Evolutionary conservation across 2,329 filamentous ascomycete genomes (phyloP).

Genomic region (Elsinoe arachidis): DNA sequence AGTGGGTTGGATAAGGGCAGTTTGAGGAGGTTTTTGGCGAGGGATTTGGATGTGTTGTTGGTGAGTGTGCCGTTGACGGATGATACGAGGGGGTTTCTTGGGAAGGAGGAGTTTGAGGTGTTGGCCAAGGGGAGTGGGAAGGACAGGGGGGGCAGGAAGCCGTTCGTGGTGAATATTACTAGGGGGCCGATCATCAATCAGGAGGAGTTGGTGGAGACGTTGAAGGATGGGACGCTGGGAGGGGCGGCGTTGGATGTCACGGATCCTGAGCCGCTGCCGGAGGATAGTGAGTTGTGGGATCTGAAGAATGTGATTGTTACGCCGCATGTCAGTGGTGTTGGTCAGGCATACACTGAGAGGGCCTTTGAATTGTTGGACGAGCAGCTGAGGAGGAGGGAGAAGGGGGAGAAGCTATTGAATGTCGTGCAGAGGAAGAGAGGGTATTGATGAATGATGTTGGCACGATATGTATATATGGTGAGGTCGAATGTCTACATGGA

Average conservation of each 20-base stretch:
- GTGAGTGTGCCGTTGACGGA: constrained; percentile 49
- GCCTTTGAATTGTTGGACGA: constrained; percentile 49
- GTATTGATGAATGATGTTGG: constrained; percentile 37
- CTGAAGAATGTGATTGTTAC: constrained; percentile 61
- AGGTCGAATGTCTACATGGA: neutral
- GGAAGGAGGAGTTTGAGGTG: constrained; percentile 43
- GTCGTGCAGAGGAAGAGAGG: constrained; percentile 51
- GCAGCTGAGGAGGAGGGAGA: constrained; percentile 47
- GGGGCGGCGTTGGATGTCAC: constrained; percentile 73
- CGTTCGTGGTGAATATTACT: constrained; percentile 62
- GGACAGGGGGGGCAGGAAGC: constrained; percentile 23
- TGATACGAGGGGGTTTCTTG: constrained; percentile 48
- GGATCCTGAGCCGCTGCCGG: constrained; percentile 67
- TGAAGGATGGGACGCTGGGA: constrained; percentile 47
- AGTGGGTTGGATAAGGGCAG: constrained; percentile 44
- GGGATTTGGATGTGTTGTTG: constrained; percentile 50
- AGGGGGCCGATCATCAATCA: constrained; percentile 57
- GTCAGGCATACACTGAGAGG: constrained; percentile 47
- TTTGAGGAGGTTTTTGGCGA: constrained; percentile 46
- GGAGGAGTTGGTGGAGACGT: constrained; percentile 52
- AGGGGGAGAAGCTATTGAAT: constrained; percentile 52
- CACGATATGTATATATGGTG: neutral
- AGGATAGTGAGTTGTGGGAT: constrained; percentile 60
- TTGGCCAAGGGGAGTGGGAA: constrained; percentile 16
- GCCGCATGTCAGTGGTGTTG: constrained; percentile 53